Base-by-base conservation (phyloP, 2,329 filamentous ascomycete species). In the Arthroderma sp. region DNA sequence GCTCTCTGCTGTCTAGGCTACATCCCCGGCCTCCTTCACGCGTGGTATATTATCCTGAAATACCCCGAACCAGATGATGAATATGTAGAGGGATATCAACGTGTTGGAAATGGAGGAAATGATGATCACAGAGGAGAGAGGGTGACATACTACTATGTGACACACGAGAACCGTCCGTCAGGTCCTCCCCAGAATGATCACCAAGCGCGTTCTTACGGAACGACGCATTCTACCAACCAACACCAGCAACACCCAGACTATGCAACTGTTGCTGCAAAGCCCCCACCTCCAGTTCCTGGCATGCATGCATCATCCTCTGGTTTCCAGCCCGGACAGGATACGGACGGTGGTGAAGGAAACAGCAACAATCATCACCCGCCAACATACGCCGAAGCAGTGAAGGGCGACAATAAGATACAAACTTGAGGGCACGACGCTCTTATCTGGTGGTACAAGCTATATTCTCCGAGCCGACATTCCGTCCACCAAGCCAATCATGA, bases 31-130 rank as follows among this genome's bases (percentile, higher is more conserved):
- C 81, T 96, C 41, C 70, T 98, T 2, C 91, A 98, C 69, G 78
- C 88, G 50, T 96, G 91, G 89, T 98, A 96, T 74, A 94, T 96
- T 65, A 95, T 98, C 66, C 77, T 85, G 57, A 83, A 85, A 60
- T 85, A 82, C 63, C 91, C 91, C 47, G 89, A 95, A 49, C 65
- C 68, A 54, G 72, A 80, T 47, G 75, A 75, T 62, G 77, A 82
- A 50, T 61, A 69, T 44, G 55, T 53, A 30, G 63, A 71, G n/a
- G 50, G 50, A 46, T 87, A 91, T 65, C 77, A 85, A 53, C 67
- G 71, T 42, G 62, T 83, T 36, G 66, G 75, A 33, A 76, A 79
- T 43, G 74, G 67, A 45, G 66, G 69, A 53, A 55, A 57, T 36
- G 51, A 53, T 4, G 62, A 65, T 42, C 52, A 60, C 9, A 62